These are phyloP conservation scores for Vanrija pseudolonga DNA, from an alignment of 1,284 basidiomycete species.

Conservation along the genomic window DNA sequence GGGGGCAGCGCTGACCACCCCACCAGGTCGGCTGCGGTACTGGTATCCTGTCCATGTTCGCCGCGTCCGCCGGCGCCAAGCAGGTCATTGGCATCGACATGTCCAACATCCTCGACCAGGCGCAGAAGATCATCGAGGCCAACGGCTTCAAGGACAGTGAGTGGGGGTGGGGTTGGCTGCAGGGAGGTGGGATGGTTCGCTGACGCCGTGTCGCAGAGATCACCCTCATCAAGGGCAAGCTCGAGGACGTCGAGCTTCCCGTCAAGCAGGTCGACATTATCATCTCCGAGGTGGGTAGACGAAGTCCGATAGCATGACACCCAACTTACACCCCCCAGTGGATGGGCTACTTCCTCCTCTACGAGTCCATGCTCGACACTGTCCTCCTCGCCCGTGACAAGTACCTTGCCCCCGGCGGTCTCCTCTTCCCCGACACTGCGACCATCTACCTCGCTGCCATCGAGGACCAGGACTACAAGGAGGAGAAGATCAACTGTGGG, in stretches of 20 bases:
- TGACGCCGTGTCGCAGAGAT: constrained; percentile 62
- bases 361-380: constrained; percentile 99
- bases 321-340: constrained; percentile 29
- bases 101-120: constrained; percentile 99
- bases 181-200: neutral
- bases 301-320: neutral
- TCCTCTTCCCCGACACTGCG: constrained; percentile 95
- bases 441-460: constrained; percentile 93
- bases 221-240: constrained; percentile 95
- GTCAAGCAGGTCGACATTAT: constrained; percentile 94
- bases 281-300: constrained; percentile 72
- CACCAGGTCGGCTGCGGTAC: constrained; percentile 84
- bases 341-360: constrained; percentile 61
- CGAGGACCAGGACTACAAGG: constrained; percentile 99
- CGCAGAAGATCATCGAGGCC: constrained; percentile 90
- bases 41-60: constrained; percentile 98
- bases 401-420: constrained; percentile 84
- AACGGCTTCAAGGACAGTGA: constrained; percentile 91
- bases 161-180: constrained; percentile 41
- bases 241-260: constrained; percentile 84
- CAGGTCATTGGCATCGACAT: constrained; percentile 99
- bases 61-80: constrained; percentile 93
- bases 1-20: neutral
- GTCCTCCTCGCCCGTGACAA: constrained; percentile 95
- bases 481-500: constrained; percentile 98